Evolutionary conservation across 257 asterid species (phyloP).

Genomic region (Solanum bulbocastanum): DNA sequence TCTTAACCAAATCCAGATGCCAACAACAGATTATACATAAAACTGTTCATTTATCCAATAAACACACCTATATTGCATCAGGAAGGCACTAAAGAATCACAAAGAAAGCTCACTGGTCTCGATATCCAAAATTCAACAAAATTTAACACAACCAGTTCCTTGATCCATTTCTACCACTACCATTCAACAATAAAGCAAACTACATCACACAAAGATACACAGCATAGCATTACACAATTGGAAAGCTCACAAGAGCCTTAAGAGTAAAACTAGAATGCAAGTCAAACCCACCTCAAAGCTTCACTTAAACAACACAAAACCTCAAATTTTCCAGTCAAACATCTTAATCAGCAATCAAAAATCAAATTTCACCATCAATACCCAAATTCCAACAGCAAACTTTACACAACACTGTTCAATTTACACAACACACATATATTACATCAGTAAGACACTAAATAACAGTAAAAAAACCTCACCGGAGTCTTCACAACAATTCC

Average conservation of each 20-base stretch:
- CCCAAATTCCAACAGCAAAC: neutral
- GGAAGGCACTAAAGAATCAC: neutral
- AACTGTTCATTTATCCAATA: neutral
- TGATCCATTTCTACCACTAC: neutral
- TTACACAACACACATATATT: neutral
- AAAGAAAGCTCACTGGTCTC: neutral
- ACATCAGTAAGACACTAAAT: neutral
- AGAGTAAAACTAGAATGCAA: neutral
- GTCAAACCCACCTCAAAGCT: neutral
- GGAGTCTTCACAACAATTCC: conserved; percentile 54
- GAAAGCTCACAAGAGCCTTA: neutral
- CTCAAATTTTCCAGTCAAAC: neutral
- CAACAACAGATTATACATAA: neutral
- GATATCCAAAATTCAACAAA: neutral
- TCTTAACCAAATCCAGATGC: neutral
- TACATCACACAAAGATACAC: neutral
- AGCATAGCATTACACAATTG: neutral
- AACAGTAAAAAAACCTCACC: conserved; percentile 22
- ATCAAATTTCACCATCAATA: neutral
- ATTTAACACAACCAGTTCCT: neutral
- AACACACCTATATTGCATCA: neutral
- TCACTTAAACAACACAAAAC: conserved; percentile 10
- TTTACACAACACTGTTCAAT: neutral
- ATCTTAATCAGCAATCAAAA: neutral
- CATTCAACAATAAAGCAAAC: neutral